A percentile compares a stretch with the other conserved stretches of the same genome.
Evolutionary conservation across 1,284 basidiomycete genomes (phyloP).

Genomic region (Naganishia sp.): DNA sequence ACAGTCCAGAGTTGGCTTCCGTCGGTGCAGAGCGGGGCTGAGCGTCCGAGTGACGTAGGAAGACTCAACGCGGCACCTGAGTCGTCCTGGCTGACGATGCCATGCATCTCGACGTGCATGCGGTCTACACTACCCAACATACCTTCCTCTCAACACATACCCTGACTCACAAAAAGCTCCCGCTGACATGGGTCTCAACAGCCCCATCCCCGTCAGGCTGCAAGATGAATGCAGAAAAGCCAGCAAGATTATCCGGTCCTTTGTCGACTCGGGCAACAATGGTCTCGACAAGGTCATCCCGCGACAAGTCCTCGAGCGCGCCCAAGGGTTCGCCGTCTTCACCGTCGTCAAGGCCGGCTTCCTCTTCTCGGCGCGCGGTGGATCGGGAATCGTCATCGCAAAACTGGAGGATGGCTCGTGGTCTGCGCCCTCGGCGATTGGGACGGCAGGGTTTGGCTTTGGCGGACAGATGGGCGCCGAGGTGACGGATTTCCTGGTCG

Average conservation of each 20-base stretch:
- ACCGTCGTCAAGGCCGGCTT: conserved; percentile 62
- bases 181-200: conserved; percentile 42
- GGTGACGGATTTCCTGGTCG: conserved; percentile 91
- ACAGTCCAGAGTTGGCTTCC: too few species aligned
- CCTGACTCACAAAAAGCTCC: too few species aligned
- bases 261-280: conserved; percentile 53
- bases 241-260: conserved; percentile 56
- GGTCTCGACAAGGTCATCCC: conserved; percentile 58
- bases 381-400: conserved; percentile 89
- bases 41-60: too few species aligned
- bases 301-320: conserved; percentile 46
- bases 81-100: too few species aligned
- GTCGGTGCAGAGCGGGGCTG: too few species aligned
- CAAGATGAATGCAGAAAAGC: conserved; percentile 61
- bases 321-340: conserved; percentile 60
- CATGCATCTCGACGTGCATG: too few species aligned
- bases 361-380: conserved; percentile 66
- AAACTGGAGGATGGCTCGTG: conserved; percentile 79
- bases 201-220: conserved; percentile 52
- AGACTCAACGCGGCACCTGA: too few species aligned
- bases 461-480: conserved; percentile 67
- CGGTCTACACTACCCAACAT: too few species aligned
- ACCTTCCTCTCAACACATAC: too few species aligned
- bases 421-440: conserved; percentile 93
- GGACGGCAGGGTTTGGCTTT: conserved; percentile 88